Evolutionary conservation across 2,329 filamentous ascomycete genomes (phyloP).

Genomic region (Diaporthe destruens): DNA sequence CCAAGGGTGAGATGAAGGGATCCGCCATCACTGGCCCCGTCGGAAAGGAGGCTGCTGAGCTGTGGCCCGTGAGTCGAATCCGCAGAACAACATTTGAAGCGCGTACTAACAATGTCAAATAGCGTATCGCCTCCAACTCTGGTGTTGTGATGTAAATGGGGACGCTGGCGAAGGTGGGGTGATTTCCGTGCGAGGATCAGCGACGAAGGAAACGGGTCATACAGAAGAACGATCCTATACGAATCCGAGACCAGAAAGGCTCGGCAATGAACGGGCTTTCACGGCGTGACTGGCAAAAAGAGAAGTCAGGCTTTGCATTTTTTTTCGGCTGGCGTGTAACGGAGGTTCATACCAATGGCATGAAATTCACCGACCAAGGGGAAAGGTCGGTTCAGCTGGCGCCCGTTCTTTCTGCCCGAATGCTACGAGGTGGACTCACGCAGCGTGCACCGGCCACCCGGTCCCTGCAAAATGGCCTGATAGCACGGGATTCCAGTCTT

Average conservation of each 20-base stretch:
- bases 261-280: constrained; percentile 50
- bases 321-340: constrained; percentile 50
- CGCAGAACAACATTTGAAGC: constrained; percentile 54
- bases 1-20: constrained; percentile 99
- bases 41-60: constrained; percentile 99
- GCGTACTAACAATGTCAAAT: neutral
- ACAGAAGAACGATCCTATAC: constrained; percentile 37
- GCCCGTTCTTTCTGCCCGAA: constrained; percentile 17
- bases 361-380: constrained; percentile 46
- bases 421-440: constrained; percentile 2
- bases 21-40: constrained; percentile 98
- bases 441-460: neutral
- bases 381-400: constrained; percentile 33
- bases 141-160: constrained; percentile 97
- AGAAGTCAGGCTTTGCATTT: constrained; percentile 46
- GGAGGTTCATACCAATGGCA: constrained; percentile 52
- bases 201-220: constrained; percentile 45
- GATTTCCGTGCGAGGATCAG: constrained; percentile 40
- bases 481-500: constrained; percentile 30
- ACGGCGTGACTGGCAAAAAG: constrained; percentile 40
- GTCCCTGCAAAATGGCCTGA: constrained; percentile 14
- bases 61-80: constrained; percentile 82
- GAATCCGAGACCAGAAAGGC: constrained; percentile 44
- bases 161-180: constrained; percentile 37
- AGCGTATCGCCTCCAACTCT: constrained; percentile 98